A percentile compares a stretch with the other conserved stretches of the same genome.
Conservation (phyloP, 2,329 filamentous ascomycete species). For the Pseudogymnoascus sp. region DNA sequence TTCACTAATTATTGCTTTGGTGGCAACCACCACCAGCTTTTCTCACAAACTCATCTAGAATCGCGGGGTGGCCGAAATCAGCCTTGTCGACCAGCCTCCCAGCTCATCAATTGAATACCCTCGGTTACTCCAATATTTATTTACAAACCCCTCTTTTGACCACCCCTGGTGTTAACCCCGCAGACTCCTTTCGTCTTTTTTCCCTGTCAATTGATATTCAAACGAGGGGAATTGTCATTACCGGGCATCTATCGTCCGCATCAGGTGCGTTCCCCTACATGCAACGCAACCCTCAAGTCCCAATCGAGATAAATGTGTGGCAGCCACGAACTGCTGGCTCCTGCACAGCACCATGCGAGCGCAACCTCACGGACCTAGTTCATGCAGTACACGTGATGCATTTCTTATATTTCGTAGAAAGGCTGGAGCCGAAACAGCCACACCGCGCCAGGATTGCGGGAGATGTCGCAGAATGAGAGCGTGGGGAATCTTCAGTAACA, state of each 20-base stretch:
- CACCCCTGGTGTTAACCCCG: neutral
- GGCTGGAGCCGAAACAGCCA: neutral
- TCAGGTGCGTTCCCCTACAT: neutral
- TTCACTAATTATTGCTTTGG: neutral
- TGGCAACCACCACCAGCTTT: neutral
- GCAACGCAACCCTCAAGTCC: neutral
- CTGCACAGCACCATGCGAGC: neutral
- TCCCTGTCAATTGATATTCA: neutral
- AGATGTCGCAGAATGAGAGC: neutral
- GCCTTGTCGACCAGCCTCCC: neutral
- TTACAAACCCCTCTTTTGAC: neutral
- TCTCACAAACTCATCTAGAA: neutral
- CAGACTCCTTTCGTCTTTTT: neutral
- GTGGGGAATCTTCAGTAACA: neutral
- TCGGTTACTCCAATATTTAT: neutral
- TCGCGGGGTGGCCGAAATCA: neutral
- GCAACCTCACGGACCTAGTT: neutral
- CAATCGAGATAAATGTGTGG: neutral
- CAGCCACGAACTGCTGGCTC: constrained; percentile 1
- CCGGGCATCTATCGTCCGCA: neutral
- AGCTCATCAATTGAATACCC: neutral
- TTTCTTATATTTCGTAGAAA: neutral
- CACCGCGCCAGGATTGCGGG: neutral
- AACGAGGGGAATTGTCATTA: neutral
- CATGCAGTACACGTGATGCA: neutral